Conservation (phyloP, 768 basidiomycete species). For the Lyophyllum semitale region DNA sequence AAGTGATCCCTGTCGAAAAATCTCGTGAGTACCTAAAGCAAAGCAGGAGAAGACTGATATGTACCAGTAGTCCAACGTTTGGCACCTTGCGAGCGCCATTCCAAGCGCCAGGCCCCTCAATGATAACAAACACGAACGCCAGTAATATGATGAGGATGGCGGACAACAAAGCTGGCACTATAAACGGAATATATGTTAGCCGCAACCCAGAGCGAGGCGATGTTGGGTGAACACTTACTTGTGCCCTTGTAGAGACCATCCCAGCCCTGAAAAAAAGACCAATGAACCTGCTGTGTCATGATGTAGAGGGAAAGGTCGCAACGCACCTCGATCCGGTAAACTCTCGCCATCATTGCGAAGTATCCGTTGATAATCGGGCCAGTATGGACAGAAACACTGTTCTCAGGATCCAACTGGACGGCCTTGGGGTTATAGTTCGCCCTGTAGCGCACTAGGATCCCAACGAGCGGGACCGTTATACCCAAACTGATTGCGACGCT, state of each 20-base stretch:
- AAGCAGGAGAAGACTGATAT: background rate
- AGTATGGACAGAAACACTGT: constrained; percentile 68
- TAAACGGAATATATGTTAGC: background rate
- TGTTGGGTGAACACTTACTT: constrained; percentile 35
- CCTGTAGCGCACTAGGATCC: constrained; percentile 70
- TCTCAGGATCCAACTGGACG: constrained; percentile 65
- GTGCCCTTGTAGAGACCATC: constrained; percentile 78
- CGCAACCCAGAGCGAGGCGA: no score
- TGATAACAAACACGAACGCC: background rate
- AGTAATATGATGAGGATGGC: background rate
- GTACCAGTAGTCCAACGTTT: background rate
- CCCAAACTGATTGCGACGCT: constrained; percentile 40
- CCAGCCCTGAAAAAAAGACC: constrained; percentile 44
- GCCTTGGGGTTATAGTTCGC: constrained; percentile 85
- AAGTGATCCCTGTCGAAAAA: background rate
- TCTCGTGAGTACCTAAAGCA: background rate
- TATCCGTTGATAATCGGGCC: constrained; percentile 72
- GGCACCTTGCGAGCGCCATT: background rate
- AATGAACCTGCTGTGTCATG: no score
- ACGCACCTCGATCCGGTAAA: constrained; percentile 69
- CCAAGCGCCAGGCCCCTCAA: background rate
- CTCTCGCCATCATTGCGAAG: constrained; percentile 69
- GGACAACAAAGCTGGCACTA: background rate
- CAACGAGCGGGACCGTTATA: constrained; percentile 59
- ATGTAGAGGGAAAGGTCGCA: background rate